Percentiles rank a stretch among this genome's conserved stretches.
Conservation (phyloP, 805 yeast species). For the Nakazawaea wickerhamii region DNA sequence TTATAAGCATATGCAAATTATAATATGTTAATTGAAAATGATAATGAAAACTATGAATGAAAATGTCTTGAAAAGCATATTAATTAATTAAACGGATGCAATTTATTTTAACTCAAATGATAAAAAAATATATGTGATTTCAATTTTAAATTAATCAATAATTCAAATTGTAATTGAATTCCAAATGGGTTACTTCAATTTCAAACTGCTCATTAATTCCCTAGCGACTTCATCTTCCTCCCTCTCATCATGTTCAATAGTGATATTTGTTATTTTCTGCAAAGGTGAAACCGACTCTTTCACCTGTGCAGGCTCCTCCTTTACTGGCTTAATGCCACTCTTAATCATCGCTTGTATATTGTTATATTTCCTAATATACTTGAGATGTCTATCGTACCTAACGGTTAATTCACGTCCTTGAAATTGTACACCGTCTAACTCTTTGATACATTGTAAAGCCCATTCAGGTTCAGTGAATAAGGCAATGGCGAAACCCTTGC, state of each 20-base stretch:
- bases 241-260: conserved; percentile 7
- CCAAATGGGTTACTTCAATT: conserved; percentile 1
- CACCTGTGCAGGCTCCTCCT: no score
- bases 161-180: neutral
- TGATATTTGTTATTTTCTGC: neutral
- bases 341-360: conserved; percentile 7
- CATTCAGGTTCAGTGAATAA: conserved; percentile 41
- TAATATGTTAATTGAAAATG: no score
- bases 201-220: conserved; percentile 17
- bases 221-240: conserved; percentile 24
- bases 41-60: no score
- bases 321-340: conserved; percentile 1
- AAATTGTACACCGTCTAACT: conserved; percentile 47
- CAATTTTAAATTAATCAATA: neutral
- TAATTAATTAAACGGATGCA: no score
- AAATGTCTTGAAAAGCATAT: no score
- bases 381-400: conserved; percentile 51
- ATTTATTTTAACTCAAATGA: neutral
- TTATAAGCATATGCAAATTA: no score
- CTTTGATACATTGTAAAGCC: conserved; percentile 42
- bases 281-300: no score
- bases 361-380: conserved; percentile 21
- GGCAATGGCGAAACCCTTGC: conserved; percentile 64
- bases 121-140: neutral
- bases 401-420: conserved; percentile 59